Base-by-base conservation (phyloP, 768 basidiomycete species). In the Phanerodontia chrysosporium region DNA sequence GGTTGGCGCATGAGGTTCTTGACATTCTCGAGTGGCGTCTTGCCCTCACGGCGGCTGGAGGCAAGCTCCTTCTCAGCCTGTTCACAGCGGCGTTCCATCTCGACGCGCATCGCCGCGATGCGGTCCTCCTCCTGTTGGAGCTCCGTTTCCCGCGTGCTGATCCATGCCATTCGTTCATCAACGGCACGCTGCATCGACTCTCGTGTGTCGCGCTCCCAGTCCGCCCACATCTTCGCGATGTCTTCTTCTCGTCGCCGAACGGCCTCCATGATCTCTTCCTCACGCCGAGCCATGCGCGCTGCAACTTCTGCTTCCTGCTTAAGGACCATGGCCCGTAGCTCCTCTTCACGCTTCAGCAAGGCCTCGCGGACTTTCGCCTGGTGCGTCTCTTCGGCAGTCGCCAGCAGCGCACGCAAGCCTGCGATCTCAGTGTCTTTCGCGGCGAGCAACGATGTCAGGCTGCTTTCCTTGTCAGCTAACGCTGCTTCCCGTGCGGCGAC, bases 301-400 rank as follows among this genome's bases (percentile, higher is more conserved):
- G 82, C 83, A 3, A 91, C 84, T 66, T 90, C 87, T 52, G 84
- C 83, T 68, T 91, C 89, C 30, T 88, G 80, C 66, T 83, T 80
- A 67, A 79, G 76, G 22, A 90, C 82, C 36, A 86, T 76, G 21
- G 79, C 73, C 1, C 87, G 80, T 35, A 92, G 73, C 65, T 90
- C 89, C 44, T 85, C 84, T 64, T 91, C 90, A 2, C 89, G 79
- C 53, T 76, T 76, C 18, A 75, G 70, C 10, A 91, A 78, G 0
- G 86, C 87, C 21, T 81, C 80, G 21, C 82, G 83, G 59, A 74
- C 61, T 10, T 68, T 67, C 25, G 66, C 58, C 24, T 78, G 78
- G 78, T 70, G 44, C 76, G 78, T 64, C 6, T 71, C 62, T 55
- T 77, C 74, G 6, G 73, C 68, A 7, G 72, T 68, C 8, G 78